phyloP scores from a whole-genome alignment of 352 stramenopile species.

The Globisporangium mamillatum region DNA sequence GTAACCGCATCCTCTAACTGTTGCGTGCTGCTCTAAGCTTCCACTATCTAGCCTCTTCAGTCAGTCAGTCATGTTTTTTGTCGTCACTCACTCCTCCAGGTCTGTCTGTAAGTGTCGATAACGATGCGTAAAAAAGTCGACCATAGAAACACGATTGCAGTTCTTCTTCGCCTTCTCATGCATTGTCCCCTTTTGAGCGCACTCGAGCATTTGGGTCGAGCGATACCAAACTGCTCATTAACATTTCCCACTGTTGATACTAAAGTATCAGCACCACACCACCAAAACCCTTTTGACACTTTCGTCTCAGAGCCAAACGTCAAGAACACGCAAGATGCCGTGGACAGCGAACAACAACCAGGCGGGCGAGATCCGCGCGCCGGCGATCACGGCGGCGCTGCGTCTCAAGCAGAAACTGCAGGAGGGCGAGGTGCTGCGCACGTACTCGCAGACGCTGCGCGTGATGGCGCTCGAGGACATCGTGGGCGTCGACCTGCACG shows the following conservation, averaged over 20 bases:
- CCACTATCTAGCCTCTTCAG: neutral
- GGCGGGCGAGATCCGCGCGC: slow-evolving; percentile 71
- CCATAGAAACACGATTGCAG: slow-evolving; percentile 7
- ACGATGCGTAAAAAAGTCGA: neutral
- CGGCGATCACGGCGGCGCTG: slow-evolving; percentile 56
- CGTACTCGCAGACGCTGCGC: slow-evolving; percentile 39
- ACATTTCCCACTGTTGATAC: neutral
- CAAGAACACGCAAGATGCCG: slow-evolving; percentile 39
- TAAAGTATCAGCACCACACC: neutral
- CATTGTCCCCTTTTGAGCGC: too few relatives aligned
- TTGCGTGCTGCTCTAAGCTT: too few relatives aligned
- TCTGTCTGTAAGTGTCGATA: slow-evolving; percentile 2
- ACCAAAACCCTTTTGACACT: neutral
- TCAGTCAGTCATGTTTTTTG: neutral
- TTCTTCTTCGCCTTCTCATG: neutral
- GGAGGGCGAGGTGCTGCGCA: slow-evolving; percentile 14
- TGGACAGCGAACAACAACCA: slow-evolving; percentile 88
- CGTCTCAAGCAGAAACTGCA: slow-evolving; percentile 48
- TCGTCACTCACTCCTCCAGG: neutral
- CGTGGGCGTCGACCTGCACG: slow-evolving; percentile 13
- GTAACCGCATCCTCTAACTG: slow-evolving; percentile 89
- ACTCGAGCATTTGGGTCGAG: neutral
- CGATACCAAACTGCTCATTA: neutral
- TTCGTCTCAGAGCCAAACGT: slow-evolving; percentile 1
- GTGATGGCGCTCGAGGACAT: slow-evolving; percentile 46